Base-by-base conservation (phyloP, 1,284 basidiomycete species). In the Sporisorium sorghi region DNA sequence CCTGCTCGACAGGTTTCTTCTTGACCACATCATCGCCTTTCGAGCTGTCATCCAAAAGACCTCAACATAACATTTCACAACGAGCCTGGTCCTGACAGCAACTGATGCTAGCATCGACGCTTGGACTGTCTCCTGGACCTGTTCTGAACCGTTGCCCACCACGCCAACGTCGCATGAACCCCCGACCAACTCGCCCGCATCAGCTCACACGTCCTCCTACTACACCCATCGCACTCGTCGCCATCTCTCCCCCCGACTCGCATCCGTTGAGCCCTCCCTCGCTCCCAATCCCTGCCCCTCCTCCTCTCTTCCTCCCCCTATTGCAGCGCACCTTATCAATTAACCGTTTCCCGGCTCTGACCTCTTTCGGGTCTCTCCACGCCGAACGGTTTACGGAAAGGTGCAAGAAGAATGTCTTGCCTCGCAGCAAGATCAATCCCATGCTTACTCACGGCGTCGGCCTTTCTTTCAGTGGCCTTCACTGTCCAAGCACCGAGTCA, bases 401-500 rank as follows among this genome's bases (percentile, higher is more conserved):
- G 60, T 73, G 74, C 74, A 40, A 77, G 66, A 77, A 14, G 32
- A 49, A 71, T 60, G 57, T 54, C 24, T 32, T 19, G 39, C 40
- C 48, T 43, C n/a, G n/a, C 53, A 50, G 37, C 58, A 57, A 50
- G 54, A 51, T 46, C 51, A 65, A 64, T 66, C 70, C 70, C 70
- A 73, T 69, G 70, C 71, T 73, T 77, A 77, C 74, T 77, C 74
- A 77, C 74, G 70, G 60, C 62, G 58, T 58, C 33, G 33, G 57
- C 44, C 60, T 52, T 49, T 51, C 2, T 28, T 32, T 32, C 44
- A 5, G 67, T 76, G 69, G 61, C 50, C 46, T 59, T 63, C 56
- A 57, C 57, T 61, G 67, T 74, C 72, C 72, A 66, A 74, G 72
- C 72, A 70, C 60, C 40, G 72, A 74, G 67, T 68, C 54, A 39